Base-by-base conservation (phyloP, 768 basidiomycete genomes). In the Rhodotorula babjevae region DNA sequence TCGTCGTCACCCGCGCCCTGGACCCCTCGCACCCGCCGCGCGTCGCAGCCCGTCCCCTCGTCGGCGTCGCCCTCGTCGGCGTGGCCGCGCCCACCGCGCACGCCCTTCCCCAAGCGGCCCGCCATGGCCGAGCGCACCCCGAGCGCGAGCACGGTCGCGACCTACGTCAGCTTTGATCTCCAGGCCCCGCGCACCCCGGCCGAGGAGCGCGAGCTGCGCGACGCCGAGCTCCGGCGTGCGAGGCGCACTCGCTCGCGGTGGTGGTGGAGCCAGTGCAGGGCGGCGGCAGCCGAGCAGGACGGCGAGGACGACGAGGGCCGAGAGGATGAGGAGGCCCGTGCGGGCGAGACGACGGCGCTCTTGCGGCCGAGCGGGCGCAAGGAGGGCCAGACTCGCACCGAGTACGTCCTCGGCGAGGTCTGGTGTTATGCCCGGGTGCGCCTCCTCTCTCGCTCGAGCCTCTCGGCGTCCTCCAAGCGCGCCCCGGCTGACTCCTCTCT, bases 341-440 rank as follows among this genome's bases (percentile, higher is more conserved):
- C 19, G 10, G 68, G 49, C 7, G 62, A 69, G 57, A 12, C 25
- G 64, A 31, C 61, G 52, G 46, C 58, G 40, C 52, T 58, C 47
- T 59, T 64, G 19, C 44, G n/a, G 8, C 40, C 44, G 33, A 3
- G n/a, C 19, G 42, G 36, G 5, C 36, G 12, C 25, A 29, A 19
- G n/a, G 3, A 6, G n/a, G 29, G 23, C 55, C 31, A 19, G 33
- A 19, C n/a, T 11, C 5, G 42, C 42, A 61, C 58, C 66, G 0
- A 47, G 33, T 72, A 72, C 42, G 63, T 68, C 19, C 47, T 36
- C 59, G 63, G 47, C 12, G 71, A 72, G 49, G 40, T 36, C 3
- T 12, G 12, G 10, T 72, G 71, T 36, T 72, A 72, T 19, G 71
- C 71, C 25, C 68, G 65, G 63, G 71, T 72, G 57, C 56, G 71